A percentile compares a stretch with the other conserved stretches of the same genome.
phyloP scores from a whole-genome alignment of 1,284 basidiomycete species.

The Mycena citricolor region DNA sequence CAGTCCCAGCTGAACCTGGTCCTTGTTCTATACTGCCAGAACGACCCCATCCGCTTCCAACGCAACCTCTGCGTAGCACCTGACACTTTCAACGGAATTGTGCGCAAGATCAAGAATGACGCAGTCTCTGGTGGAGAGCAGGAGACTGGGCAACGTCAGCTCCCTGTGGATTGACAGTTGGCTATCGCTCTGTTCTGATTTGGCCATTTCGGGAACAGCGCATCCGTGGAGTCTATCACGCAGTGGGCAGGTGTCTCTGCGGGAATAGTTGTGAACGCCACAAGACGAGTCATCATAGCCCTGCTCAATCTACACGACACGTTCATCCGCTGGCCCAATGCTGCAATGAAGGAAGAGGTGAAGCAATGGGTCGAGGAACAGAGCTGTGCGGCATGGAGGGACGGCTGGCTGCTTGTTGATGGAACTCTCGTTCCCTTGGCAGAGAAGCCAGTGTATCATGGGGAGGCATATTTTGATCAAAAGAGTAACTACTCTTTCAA shows the following conservation, averaged over 20 bases:
- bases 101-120: slow-evolving; percentile 24
- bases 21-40: slow-evolving; percentile 24
- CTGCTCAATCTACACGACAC: slow-evolving; percentile 27
- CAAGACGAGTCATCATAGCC: slow-evolving; percentile 28
- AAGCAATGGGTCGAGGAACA: slow-evolving; percentile 32
- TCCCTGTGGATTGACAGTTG: slow-evolving; percentile 30
- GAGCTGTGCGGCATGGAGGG: slow-evolving; percentile 34
- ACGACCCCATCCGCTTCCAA: slow-evolving; percentile 26
- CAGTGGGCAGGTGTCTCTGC: slow-evolving; percentile 34
- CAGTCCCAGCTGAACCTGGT: slow-evolving; percentile 27
- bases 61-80: slow-evolving; percentile 29
- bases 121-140: slow-evolving; percentile 28
- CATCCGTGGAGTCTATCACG: slow-evolving; percentile 31
- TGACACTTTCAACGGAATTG: slow-evolving; percentile 27
- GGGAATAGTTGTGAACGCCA: slow-evolving; percentile 30
- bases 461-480: slow-evolving; percentile 37
- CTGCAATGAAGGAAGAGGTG: slow-evolving; percentile 24
- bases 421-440: slow-evolving; percentile 37
- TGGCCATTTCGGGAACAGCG: slow-evolving; percentile 36
- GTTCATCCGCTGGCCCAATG: slow-evolving; percentile 17
- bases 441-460: slow-evolving; percentile 31
- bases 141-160: slow-evolving; percentile 25
- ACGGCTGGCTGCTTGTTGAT: slow-evolving; percentile 39
- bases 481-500: slow-evolving; percentile 41
- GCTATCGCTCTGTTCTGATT: slow-evolving; percentile 33